These are phyloP conservation scores for Aspergillus viridinutans DNA, from an alignment of 2,329 filamentous ascomycete species.

Conservation along the genomic window DNA sequence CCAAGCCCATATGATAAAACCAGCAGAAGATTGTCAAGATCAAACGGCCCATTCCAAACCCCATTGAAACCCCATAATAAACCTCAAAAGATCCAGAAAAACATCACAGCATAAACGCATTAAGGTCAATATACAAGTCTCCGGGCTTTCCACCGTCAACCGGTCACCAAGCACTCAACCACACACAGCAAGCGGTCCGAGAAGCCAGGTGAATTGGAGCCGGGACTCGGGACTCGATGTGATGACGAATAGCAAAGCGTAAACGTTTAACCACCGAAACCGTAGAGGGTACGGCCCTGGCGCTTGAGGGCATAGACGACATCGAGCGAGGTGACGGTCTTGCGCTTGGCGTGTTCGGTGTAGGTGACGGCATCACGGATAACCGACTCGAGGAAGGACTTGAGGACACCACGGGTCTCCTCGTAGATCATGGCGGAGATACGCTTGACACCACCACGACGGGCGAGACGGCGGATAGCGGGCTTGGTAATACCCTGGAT, in stretches of 20 bases:
- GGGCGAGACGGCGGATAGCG: conserved; percentile 95
- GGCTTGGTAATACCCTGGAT: conserved; percentile 99
- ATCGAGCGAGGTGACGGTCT: conserved; percentile 54
- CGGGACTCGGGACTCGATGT: background rate
- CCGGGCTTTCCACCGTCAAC: background rate
- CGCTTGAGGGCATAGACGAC: conserved; percentile 62
- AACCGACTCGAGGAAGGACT: conserved; percentile 78
- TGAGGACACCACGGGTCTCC: conserved; percentile 76
- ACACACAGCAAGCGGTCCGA: background rate
- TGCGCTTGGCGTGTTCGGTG: conserved; percentile 77
- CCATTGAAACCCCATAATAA: conserved; percentile 8
- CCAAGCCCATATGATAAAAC: conserved; percentile 2
- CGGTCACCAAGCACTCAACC: background rate
- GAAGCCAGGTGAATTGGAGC: background rate
- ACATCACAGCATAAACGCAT: conserved; percentile 21
- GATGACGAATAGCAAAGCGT: background rate
- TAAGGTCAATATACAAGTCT: conserved; percentile 7
- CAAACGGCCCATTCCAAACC: conserved; percentile 6
- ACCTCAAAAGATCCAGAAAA: conserved; percentile 8
- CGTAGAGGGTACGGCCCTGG: conserved; percentile 71
- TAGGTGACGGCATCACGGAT: conserved; percentile 78
- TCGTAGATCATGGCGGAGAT: conserved; percentile 94
- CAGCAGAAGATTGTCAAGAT: conserved; percentile 7
- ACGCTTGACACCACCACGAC: conserved; percentile 99
- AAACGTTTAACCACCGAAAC: conserved; percentile 73